Conservation (phyloP, 2,329 filamentous ascomycete species). For the Verticillium tricorpus region DNA sequence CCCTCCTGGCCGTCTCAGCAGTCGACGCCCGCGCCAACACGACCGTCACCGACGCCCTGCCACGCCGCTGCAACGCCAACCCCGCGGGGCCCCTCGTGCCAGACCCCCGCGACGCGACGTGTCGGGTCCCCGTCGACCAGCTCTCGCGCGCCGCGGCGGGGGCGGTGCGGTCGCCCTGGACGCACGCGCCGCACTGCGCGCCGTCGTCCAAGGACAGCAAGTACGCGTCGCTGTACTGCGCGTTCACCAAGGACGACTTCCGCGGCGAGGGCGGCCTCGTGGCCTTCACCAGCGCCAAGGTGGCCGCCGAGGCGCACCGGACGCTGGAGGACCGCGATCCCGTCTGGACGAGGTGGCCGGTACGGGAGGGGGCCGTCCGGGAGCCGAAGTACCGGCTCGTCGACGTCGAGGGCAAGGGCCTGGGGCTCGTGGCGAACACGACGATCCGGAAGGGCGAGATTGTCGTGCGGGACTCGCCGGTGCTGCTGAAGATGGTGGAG, state of each 20-base stretch:
- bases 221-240: conserved; percentile 3
- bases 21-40: conserved; percentile 2
- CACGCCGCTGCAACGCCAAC: not conserved
- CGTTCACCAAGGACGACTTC: conserved; percentile 11
- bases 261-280: conserved; percentile 7
- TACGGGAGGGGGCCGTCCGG: not conserved
- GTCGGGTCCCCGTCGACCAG: not conserved
- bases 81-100: not conserved
- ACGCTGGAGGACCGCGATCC: conserved; percentile 5
- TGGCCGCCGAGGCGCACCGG: conserved; percentile 6
- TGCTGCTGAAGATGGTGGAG: conserved; percentile 20
- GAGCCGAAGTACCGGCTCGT: conserved; percentile 18
- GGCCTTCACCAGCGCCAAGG: conserved; percentile 7
- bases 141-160: not conserved
- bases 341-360: not conserved
- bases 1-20: not conserved
- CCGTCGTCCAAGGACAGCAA: not conserved
- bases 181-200: conserved; percentile 9
- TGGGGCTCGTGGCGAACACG: conserved; percentile 25
- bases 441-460: conserved; percentile 24
- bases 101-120: not conserved
- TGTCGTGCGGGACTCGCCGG: conserved; percentile 23
- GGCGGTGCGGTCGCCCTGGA: conserved; percentile 4
- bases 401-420: conserved; percentile 22
- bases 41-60: not conserved